Base-by-base conservation (phyloP, 2,329 filamentous ascomycete species). In the Colletotrichum sp. region DNA sequence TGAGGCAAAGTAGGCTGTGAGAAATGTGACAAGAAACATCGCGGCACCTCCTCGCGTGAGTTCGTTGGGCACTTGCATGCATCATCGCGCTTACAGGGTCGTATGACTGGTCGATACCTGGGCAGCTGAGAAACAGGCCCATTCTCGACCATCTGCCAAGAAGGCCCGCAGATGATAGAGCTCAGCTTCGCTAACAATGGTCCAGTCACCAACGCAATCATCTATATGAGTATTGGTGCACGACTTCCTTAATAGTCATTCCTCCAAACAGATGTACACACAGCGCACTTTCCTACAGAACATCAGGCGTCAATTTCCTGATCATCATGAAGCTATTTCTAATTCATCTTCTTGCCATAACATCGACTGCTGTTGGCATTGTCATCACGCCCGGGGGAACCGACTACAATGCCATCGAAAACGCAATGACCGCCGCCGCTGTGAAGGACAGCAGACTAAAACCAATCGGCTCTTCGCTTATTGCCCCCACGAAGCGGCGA, bases 321-420 rank as follows among this genome's bases (percentile, higher is more conserved):
- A 33, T 55, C 29, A 59, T 31, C 9, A 59, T 34, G 57, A 34
- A 21, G 6, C 18, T 8, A 8, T 1, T 2, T 5, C 31, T n/a
- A 1, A 8, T n/a, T 21, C 29, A 2, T 2, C 31, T 59, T n/a
- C 57, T 33, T 13, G 2, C 0, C 11, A 1, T 59, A 2, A 4
- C 27, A 29, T 34, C 6, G 3, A 8, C 1, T 0, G 29, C 4
- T 4, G 3, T 33, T n/a, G 57, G 29, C 11, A 59, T 59, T 6
- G 16, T 31, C 1, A 6, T 59, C 29, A 59, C 29, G 2, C 29
- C 57, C 5, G 29, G 57, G 1, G 18, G 29, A 21, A 34, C 11
- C 0, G 57, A 59, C 29, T 34, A 59, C 3, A 5, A 29, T 1
- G 29, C 11, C 6, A 59, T 34, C 57, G 24, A 59, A 2, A 59